phyloP scores from a whole-genome alignment of 2,329 filamentous ascomycete species.

The Diaporthe ampelina region DNA sequence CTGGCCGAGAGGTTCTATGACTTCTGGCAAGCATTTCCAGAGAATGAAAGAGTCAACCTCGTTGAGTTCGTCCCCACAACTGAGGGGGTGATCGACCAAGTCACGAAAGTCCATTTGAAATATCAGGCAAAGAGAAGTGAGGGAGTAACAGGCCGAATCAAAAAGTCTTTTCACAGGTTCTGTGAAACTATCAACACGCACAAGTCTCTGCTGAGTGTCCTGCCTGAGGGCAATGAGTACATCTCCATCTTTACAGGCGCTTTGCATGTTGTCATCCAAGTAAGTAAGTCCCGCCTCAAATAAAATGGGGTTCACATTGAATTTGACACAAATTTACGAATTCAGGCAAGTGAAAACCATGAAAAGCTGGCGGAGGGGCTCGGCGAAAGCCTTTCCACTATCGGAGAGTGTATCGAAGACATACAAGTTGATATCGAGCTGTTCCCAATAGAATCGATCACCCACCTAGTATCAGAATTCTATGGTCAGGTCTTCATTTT shows the following conservation, averaged over 20 bases:
- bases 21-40: neutral
- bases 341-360: conserved; percentile 47
- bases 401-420: conserved; percentile 44
- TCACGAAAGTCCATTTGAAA: conserved; percentile 30
- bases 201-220: conserved; percentile 45
- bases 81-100: conserved; percentile 38
- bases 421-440: conserved; percentile 38
- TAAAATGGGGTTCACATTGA: neutral
- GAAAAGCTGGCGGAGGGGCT: conserved; percentile 43
- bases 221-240: conserved; percentile 49
- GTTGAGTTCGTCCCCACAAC: conserved; percentile 34
- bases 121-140: conserved; percentile 36
- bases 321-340: neutral
- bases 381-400: conserved; percentile 40
- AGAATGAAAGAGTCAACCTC: conserved; percentile 39
- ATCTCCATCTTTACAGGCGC: conserved; percentile 48
- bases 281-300: conserved; percentile 40
- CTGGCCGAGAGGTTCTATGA: neutral
- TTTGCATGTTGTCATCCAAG: conserved; percentile 47
- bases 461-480: conserved; percentile 41
- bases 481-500: conserved; percentile 48
- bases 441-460: conserved; percentile 41
- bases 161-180: conserved; percentile 46
- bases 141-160: conserved; percentile 37
- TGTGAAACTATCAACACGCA: conserved; percentile 46